Evolutionary conservation across 163 green algal species (phyloP), one percentile per base, ranked within the genome.

Genomic region (Smithsoniella earleae): DNA sequence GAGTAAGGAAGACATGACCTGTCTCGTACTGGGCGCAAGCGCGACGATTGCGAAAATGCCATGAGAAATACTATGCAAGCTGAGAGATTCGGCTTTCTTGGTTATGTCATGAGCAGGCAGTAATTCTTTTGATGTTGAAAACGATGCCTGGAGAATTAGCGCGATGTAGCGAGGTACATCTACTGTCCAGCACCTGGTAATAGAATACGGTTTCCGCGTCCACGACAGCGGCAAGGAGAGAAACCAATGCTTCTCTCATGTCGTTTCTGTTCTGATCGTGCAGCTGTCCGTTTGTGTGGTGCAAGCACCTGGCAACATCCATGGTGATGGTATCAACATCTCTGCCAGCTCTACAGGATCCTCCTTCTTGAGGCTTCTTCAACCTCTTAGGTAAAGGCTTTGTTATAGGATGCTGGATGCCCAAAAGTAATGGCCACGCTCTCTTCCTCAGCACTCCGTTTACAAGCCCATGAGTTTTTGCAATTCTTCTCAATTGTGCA

Each of bases 381-480:
- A n/a, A n/a, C n/a, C n/a, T n/a, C n/a, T n/a, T n/a, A n/a, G n/a
- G n/a, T n/a, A n/a, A n/a, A n/a, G n/a, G n/a, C n/a, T n/a, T n/a
- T n/a, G n/a, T n/a, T n/a, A n/a, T n/a, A n/a, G n/a, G n/a, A n/a
- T n/a, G n/a, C 13, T 46, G 4, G 10, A 82, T 22, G 0, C 82
- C 87, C n/a, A 95, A 65, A 46, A 96, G 82, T 37, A 87, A 36
- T 1, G 88, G 87, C 89, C 89, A 95, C 18, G 86, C 83, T 2
- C 78, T 76, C 0, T 75, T 74, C 0, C 90, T 80, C 37, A 93
- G 79, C 75, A 79, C 65, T 46, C 79, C 74, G 74, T 84, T 91
- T 8, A 91, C 86, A 13, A 96, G 82, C 27, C 90, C 90, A 5
- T 87, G 69, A 0, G 88, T 84, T 2, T 84, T 86, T 13, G 84